Evolutionary conservation across 129 eudicot genomes (phyloP).

Genomic region (Tagetes erecta): DNA sequence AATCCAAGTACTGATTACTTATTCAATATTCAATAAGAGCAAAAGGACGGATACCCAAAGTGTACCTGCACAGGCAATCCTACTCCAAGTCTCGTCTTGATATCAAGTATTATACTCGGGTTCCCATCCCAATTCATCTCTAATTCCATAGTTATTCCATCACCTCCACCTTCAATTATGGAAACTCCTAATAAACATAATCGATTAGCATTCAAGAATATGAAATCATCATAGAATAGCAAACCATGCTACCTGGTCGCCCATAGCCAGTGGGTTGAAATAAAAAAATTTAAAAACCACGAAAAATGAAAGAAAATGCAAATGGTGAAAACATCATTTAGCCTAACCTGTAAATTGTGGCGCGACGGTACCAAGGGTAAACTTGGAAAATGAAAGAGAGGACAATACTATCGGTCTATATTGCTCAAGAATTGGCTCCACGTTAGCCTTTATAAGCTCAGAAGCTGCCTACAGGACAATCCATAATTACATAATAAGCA

Average conservation of each 20-base stretch:
- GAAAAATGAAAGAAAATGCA: background rate
- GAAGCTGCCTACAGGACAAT: constrained; percentile 80
- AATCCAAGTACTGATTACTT: background rate
- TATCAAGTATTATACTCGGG: constrained; percentile 91
- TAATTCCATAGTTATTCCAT: constrained; percentile 92
- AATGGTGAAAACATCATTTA: background rate
- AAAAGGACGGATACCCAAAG: constrained; percentile 2
- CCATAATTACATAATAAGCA: constrained; percentile 20
- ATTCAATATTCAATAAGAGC: background rate
- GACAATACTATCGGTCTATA: constrained; percentile 85
- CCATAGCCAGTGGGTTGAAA: background rate
- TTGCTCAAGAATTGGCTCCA: constrained; percentile 91
- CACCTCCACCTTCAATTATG: constrained; percentile 69
- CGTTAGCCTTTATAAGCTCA: constrained; percentile 78
- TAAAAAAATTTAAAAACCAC: background rate
- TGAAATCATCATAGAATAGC: background rate
- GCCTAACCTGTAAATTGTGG: constrained; percentile 92
- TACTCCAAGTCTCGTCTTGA: constrained; percentile 86
- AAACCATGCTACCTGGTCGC: background rate
- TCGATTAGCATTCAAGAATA: constrained; percentile 4
- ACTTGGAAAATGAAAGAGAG: constrained; percentile 78
- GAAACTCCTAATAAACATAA: constrained; percentile 58
- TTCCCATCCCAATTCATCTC: constrained; percentile 99
- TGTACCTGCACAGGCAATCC: constrained; percentile 96
- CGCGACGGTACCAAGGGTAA: constrained; percentile 93